A percentile compares a stretch with the other conserved stretches of the same genome.
phyloP scores from a whole-genome alignment of 768 basidiomycete genomes.

The Leccinellum rugosiceps region DNA sequence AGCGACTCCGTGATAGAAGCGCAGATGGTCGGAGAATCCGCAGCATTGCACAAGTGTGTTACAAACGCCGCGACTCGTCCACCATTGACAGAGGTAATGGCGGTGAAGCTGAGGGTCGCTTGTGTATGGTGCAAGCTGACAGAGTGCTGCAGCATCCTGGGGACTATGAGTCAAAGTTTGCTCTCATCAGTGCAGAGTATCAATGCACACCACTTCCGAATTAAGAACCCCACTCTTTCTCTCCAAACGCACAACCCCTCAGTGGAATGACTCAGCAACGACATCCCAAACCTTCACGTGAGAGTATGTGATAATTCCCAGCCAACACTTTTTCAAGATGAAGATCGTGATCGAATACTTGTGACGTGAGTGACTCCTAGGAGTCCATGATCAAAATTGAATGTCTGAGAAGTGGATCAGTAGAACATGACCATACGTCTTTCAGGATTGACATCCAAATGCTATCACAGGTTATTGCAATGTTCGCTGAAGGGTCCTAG shows the following conservation, averaged over 20 bases:
- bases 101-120: slow-evolving; percentile 1
- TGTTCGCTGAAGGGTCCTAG: slow-evolving; percentile 1
- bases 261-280: neutral
- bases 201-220: slow-evolving; percentile 1
- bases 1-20: slow-evolving; percentile 16
- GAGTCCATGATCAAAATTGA: neutral
- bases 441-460: slow-evolving; percentile 9
- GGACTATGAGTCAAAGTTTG: slow-evolving; percentile 1
- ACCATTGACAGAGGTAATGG: slow-evolving; percentile 20
- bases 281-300: neutral
- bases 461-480: slow-evolving; percentile 7
- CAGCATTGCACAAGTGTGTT: neutral
- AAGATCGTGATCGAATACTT: neutral
- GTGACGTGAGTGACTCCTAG: neutral
- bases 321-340: neutral
- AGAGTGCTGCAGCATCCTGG: slow-evolving; percentile 10
- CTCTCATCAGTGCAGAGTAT: neutral
- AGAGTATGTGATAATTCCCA: slow-evolving; percentile 1
- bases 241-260: slow-evolving; percentile 3
- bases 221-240: neutral
- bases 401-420: neutral
- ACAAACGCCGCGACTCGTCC: neutral
- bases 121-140: neutral
- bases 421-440: neutral
- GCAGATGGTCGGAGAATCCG: slow-evolving; percentile 21